Conservation (phyloP, 1,284 basidiomycete species). For the Cerrena zonata region DNA sequence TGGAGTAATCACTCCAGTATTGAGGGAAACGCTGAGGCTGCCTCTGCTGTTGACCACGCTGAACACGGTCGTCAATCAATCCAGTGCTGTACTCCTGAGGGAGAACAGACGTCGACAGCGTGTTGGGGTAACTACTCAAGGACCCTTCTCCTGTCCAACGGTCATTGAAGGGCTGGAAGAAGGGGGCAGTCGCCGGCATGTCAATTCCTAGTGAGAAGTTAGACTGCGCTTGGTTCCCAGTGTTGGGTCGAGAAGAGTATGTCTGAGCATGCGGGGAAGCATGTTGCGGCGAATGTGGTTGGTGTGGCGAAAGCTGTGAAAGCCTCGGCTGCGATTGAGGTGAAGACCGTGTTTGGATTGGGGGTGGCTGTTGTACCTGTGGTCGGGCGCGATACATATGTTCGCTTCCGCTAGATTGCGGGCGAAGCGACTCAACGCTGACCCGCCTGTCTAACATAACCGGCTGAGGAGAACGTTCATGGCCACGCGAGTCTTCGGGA, state of each 20-base stretch:
- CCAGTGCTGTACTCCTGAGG: slow-evolving; percentile 70
- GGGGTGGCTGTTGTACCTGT: background rate
- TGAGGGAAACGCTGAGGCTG: slow-evolving; percentile 39
- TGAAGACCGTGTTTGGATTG: background rate
- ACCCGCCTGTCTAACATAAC: background rate
- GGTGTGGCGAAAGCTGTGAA: slow-evolving; percentile 1
- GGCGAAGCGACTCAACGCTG: background rate
- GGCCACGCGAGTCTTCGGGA: background rate
- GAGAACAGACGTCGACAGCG: slow-evolving; percentile 55
- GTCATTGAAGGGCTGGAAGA: slow-evolving; percentile 37
- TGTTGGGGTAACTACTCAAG: slow-evolving; percentile 34
- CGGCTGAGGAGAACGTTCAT: background rate
- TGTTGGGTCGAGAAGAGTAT: background rate
- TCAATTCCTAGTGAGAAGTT: slow-evolving; percentile 21
- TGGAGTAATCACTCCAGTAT: slow-evolving; percentile 59
- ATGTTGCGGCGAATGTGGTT: slow-evolving; percentile 7
- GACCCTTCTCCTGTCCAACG: slow-evolving; percentile 43
- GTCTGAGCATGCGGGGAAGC: slow-evolving; percentile 17
- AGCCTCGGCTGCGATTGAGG: slow-evolving; percentile 1
- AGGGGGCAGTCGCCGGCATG: slow-evolving; percentile 17
- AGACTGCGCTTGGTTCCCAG: slow-evolving; percentile 6
- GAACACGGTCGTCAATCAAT: slow-evolving; percentile 38
- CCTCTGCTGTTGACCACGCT: slow-evolving; percentile 19
- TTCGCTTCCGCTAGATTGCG: background rate
- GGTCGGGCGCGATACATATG: background rate